These are phyloP conservation scores for Axilococcus clingmanii DNA, from an alignment of 139 green algal genomes.

Conservation along the genomic window DNA sequence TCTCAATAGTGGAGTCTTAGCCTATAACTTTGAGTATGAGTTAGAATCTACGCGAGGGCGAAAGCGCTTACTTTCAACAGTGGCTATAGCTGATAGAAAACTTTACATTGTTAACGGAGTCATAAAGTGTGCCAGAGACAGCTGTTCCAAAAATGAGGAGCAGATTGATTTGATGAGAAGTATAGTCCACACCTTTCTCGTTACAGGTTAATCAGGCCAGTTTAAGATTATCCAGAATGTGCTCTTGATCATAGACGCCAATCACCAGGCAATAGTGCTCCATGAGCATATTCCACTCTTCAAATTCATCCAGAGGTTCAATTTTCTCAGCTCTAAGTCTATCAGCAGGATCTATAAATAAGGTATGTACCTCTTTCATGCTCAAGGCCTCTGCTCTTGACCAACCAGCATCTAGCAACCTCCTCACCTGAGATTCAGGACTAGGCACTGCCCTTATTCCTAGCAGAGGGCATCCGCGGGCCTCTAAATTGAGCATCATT, in stretches of 20 bases:
- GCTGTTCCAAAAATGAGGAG: slow-evolving; percentile 6
- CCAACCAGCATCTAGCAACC: slow-evolving; percentile 51
- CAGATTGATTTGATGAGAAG: slow-evolving; percentile 1
- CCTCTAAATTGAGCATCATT: slow-evolving; percentile 78
- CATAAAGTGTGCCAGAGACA: slow-evolving; percentile 41
- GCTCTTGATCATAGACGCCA: slow-evolving; percentile 51
- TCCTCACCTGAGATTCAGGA: slow-evolving; percentile 45
- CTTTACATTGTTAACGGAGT: slow-evolving; percentile 67
- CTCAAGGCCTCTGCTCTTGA: slow-evolving; percentile 28
- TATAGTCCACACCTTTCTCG: not conserved
- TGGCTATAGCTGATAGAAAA: slow-evolving; percentile 26
- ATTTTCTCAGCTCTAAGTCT: slow-evolving; percentile 30
- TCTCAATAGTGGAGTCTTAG: not conserved
- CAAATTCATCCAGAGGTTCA: slow-evolving; percentile 86
- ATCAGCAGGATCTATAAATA: slow-evolving; percentile 40
- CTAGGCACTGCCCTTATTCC: slow-evolving; percentile 45
- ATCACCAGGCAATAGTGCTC: slow-evolving; percentile 79
- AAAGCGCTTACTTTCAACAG: slow-evolving; percentile 47
- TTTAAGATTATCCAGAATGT: too few relatives aligned
- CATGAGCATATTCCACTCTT: slow-evolving; percentile 94
- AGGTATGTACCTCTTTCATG: slow-evolving; percentile 69
- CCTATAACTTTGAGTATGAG: slow-evolving; percentile 66
- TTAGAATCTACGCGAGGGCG: slow-evolving; percentile 60
- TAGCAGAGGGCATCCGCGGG: slow-evolving; percentile 65
- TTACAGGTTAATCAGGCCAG: too few relatives aligned